A percentile compares a stretch with the other conserved stretches of the same genome.
phyloP scores from a whole-genome alignment of 768 basidiomycete species.

The Strobilomyces echinocephalus region DNA sequence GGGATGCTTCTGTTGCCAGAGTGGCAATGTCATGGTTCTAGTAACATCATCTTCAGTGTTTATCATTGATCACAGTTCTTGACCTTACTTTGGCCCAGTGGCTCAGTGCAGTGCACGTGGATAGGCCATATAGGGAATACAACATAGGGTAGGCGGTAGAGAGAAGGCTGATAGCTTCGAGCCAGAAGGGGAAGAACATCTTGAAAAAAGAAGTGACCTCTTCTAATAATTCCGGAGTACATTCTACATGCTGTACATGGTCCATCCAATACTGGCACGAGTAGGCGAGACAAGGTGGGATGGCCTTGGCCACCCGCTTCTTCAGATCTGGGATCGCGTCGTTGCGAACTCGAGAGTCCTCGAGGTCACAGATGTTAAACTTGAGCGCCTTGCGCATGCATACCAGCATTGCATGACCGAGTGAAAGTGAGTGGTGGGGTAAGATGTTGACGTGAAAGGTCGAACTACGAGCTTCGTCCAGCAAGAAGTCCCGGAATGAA shows the following conservation, averaged over 20 bases:
- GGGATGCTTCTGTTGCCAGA: slow-evolving; percentile 22
- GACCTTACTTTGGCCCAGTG: slow-evolving; percentile 18
- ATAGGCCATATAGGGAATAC: slow-evolving; percentile 6
- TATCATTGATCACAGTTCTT: neutral
- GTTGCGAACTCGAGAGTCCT: slow-evolving; percentile 33
- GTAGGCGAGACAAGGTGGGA: slow-evolving; percentile 32
- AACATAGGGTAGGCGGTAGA: slow-evolving; percentile 3
- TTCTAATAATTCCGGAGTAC: slow-evolving; percentile 12
- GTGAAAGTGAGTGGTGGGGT: slow-evolving; percentile 8
- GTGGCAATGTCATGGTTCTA: slow-evolving; percentile 11
- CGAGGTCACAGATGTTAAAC: slow-evolving; percentile 39
- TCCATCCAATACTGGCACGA: slow-evolving; percentile 35
- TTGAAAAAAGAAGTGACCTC: slow-evolving; percentile 20
- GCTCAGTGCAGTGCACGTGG: slow-evolving; percentile 6
- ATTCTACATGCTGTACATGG: slow-evolving; percentile 20
- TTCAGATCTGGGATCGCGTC: slow-evolving; percentile 19
- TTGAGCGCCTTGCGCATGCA: slow-evolving; percentile 30
- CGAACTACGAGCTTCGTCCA: slow-evolving; percentile 18
- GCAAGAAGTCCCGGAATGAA: slow-evolving; percentile 34
- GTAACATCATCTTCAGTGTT: slow-evolving; percentile 1
- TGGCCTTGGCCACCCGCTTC: slow-evolving; percentile 15
- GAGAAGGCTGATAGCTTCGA: slow-evolving; percentile 33
- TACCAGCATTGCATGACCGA: slow-evolving; percentile 27
- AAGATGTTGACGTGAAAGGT: slow-evolving; percentile 18
- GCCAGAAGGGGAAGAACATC: slow-evolving; percentile 33